Percentiles rank a stretch among this genome's conserved stretches.
These are phyloP conservation scores for Hymenotorrendiella dingleyae DNA, from an alignment of 2,329 filamentous ascomycete genomes.

Conservation along the genomic window DNA sequence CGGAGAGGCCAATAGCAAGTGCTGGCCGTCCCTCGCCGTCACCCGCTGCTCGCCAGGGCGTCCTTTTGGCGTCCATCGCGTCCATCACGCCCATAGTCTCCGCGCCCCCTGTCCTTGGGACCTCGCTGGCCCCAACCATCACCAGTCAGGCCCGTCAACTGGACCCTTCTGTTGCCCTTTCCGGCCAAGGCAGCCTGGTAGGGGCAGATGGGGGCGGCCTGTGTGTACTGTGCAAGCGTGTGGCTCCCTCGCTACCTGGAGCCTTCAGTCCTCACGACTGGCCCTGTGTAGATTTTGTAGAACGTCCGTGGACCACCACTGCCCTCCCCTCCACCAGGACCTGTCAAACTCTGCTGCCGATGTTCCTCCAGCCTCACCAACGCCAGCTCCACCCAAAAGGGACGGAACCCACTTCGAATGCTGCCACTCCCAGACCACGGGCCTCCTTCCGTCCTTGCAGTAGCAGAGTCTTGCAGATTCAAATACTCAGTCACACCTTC, in stretches of 20 bases:
- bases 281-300: no score
- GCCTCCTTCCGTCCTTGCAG: conserved; percentile 12
- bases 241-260: no score
- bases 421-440: conserved; percentile 6
- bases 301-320: no score
- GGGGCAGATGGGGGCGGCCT: not conserved
- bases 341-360: no score
- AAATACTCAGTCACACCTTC: conserved; percentile 23
- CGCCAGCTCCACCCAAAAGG: not conserved
- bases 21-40: not conserved
- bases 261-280: not conserved
- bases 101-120: not conserved
- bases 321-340: no score
- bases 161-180: conserved; percentile 15
- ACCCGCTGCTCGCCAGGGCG: not conserved
- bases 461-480: conserved; percentile 20
- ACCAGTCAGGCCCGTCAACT: not conserved
- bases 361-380: not conserved
- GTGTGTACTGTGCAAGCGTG: no score
- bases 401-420: not conserved
- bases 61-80: not conserved
- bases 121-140: not conserved
- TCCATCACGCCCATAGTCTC: not conserved
- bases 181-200: conserved; percentile 8
- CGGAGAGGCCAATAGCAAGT: conserved; percentile 21